Base-by-base conservation (phyloP, 2,329 filamentous ascomycete species). In the Alternaria arborescens region DNA sequence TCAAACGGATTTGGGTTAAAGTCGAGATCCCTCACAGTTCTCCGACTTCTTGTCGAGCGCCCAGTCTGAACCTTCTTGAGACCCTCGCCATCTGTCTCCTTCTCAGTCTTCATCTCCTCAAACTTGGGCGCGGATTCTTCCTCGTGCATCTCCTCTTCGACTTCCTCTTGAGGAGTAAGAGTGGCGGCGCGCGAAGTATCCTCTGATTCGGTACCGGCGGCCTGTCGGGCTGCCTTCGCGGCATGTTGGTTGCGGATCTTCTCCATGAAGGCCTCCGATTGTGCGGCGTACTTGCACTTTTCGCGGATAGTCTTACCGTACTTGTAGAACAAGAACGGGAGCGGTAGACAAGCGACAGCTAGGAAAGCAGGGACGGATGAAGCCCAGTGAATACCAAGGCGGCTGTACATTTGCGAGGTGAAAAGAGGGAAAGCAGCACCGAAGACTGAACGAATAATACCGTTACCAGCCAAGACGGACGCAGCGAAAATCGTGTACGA, bases 351-450 rank as follows among this genome's bases (percentile, higher is more conserved):
- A 11, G 84, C 85, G 4, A 93, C 76, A 0, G 90, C 87, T 4
- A 94, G 81, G 79, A 94, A 94, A 0, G 88, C 92, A 0, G 91
- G 91, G 14, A 94, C 81, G 0, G 87, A 88, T 34, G 85, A 88
- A 1, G 90, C 91, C 91, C 91, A 94, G 79, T 93, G 90, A 57
- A 91, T 88, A 48, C 91, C 78, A 5, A 79, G 64, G 28, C 66
- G 55, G 11, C 62, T 62, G 69, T 84, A 84, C 82, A 84, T 92
- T 71, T 92, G 88, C 2, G 82, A 85, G 0, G 90, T 88, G 75
- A 95, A 95, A 1, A 95, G 84, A 1, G 92, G 92, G 82, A 96
- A 95, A 1, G 85, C 88, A 2, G 91, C 91, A 65, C 91, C 92
- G 64, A 89, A 90, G 8, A 93, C 82, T 0, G 91, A 94, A 67